Base-by-base conservation (phyloP, 2,329 filamentous ascomycete genomes). In the Fusarium sp. region DNA sequence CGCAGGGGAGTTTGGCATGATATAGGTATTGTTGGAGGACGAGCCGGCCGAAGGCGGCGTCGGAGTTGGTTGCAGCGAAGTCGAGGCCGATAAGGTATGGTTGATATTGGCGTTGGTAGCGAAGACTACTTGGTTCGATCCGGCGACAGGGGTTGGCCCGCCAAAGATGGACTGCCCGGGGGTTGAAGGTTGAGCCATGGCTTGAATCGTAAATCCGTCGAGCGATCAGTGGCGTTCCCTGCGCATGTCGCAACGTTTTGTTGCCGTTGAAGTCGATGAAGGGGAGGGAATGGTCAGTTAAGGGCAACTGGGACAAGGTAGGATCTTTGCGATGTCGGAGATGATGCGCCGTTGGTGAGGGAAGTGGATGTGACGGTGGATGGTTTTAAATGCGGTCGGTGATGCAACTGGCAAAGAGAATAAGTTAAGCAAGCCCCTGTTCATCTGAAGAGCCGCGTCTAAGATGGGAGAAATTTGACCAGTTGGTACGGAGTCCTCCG, bases 1-100 rank as follows among this genome's bases (percentile, higher is more conserved):
- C 61, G 89, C 83, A 15, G 94, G 93, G 66, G 91, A 94, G 75
- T 93, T 92, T 19, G 93, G 91, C 92, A 98, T 96, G 75, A 97
- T 89, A 82, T 95, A 97, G 24, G 94, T 94, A 76, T 92, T 92
- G 80, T 87, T 90, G n/a, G 87, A 87, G 48, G 86, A 81, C 41
- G 81, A 78, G 39, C 73, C 57, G 19, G 65, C 70, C 54, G 72
- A 72, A 10, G 52, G 65, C 71, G 46, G 75, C 64, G 65, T 73
- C 62, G 56, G 44, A 48, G 67, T 63, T 67, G 56, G 66, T 56
- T 65, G 74, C 60, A 60, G 74, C 56, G 74, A 56, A 22, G 72
- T 68, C 9, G 75, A 67, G 62, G 65, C 64, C 30, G 76, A 75
- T 32, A 72, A 74, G 26, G 69, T 49, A 55, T 77, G 75, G 67